Percentiles rank a stretch among this genome's conserved stretches.
Evolutionary conservation across 2,329 filamentous ascomycete species (phyloP).

Genomic region (Botryosphaeria agaves): DNA sequence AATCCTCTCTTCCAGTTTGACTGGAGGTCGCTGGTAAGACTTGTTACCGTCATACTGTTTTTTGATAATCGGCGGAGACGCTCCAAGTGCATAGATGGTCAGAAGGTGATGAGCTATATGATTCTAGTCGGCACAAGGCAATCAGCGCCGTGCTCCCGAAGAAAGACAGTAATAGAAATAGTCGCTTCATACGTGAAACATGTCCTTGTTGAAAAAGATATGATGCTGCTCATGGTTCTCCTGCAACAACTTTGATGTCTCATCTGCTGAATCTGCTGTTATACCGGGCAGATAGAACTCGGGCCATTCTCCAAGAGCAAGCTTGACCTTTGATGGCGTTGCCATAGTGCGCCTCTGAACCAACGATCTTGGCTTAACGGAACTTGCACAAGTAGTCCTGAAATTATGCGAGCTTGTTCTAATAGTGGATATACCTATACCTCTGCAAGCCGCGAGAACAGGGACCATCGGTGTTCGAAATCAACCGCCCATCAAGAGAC

Average conservation of each 20-base stretch:
- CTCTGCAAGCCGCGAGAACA: no score
- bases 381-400: no score
- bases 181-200: constrained; percentile 43
- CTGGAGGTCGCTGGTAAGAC: constrained; percentile 44
- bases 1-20: constrained; percentile 29
- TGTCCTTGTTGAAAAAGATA: constrained; percentile 59
- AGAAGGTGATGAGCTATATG: constrained; percentile 69
- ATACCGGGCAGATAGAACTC: constrained; percentile 28
- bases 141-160: constrained; percentile 1
- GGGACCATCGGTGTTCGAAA: no score
- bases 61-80: constrained; percentile 40
- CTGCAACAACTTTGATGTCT: constrained; percentile 52
- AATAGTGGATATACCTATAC: no score
- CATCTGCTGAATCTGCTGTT: constrained; percentile 41
- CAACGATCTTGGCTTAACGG: no score
- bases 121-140: constrained; percentile 29
- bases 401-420: no score
- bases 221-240: constrained; percentile 59
- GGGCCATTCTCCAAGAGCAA: constrained; percentile 25
- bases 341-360: constrained; percentile 22
- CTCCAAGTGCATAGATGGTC: constrained; percentile 59
- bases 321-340: constrained; percentile 26
- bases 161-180: not conserved
- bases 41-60: constrained; percentile 47
- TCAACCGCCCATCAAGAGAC: no score